phyloP scores from a whole-genome alignment of 1,284 basidiomycete species.

The Vanrija sp. region DNA sequence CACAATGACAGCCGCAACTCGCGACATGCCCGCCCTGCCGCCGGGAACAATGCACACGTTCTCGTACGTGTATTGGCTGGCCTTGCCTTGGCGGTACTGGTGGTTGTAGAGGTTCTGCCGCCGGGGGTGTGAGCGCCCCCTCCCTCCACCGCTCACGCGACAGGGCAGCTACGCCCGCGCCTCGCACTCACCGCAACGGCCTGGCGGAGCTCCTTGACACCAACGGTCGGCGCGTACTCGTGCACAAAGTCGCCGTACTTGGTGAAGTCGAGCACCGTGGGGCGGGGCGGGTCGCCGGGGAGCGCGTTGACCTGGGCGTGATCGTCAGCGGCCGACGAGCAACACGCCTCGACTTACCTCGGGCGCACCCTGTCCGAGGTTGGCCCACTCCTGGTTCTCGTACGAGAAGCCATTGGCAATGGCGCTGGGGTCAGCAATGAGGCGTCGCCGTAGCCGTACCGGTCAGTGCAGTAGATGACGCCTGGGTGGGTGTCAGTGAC shows the following conservation, averaged over 20 bases:
- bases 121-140: too few species aligned
- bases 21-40: conserved; percentile 78
- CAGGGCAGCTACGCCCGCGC: conserved; percentile 62
- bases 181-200: conserved; percentile 34
- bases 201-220: conserved; percentile 61
- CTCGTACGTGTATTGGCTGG: conserved; percentile 79
- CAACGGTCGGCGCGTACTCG: conserved; percentile 90
- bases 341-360: conserved; percentile 51
- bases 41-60: conserved; percentile 68
- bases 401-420: conserved; percentile 78
- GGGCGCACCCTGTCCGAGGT: conserved; percentile 79
- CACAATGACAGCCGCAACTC: conserved; percentile 78
- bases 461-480: conserved; percentile 79
- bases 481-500: conserved; percentile 1
- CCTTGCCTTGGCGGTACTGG: conserved; percentile 74
- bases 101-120: conserved; percentile 69
- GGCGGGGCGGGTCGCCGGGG: conserved; percentile 66
- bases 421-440: conserved; percentile 8
- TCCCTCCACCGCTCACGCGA: too few species aligned
- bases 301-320: conserved; percentile 58
- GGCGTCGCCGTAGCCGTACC: conserved; percentile 32
- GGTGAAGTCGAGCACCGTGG: conserved; percentile 57
- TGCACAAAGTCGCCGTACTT: conserved; percentile 66
- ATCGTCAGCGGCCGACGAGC: background rate
- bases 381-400: conserved; percentile 68